A percentile compares a stretch with the other conserved stretches of the same genome.
These are phyloP conservation scores for Aspergillus caelatus DNA, from an alignment of 2,329 filamentous ascomycete species.

Conservation along the genomic window DNA sequence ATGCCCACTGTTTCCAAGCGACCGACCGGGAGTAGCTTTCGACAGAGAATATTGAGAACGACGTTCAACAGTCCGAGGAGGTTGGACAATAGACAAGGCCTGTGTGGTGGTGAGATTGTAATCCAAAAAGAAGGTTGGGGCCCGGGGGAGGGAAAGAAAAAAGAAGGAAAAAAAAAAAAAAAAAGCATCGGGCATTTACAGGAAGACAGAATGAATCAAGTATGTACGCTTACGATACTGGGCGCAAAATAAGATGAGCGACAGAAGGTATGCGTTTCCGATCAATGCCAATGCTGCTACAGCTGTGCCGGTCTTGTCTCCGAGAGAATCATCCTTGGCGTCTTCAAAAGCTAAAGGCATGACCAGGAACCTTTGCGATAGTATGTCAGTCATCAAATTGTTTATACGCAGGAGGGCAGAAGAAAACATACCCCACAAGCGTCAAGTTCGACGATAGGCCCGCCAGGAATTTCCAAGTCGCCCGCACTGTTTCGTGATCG, in stretches of 20 bases:
- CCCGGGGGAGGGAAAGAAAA: too few relatives aligned
- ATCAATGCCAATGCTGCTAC: conserved; percentile 33
- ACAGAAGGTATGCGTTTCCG: conserved; percentile 29
- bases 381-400: background rate
- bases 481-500: conserved; percentile 6
- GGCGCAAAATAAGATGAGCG: conserved; percentile 28
- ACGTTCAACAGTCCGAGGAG: conserved; percentile 38
- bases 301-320: conserved; percentile 27
- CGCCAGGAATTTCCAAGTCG: conserved; percentile 29
- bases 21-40: conserved; percentile 30
- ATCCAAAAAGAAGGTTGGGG: background rate
- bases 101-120: conserved; percentile 14
- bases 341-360: conserved; percentile 32
- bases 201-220: conserved; percentile 33
- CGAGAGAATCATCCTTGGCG: conserved; percentile 19
- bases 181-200: conserved; percentile 27
- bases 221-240: conserved; percentile 27
- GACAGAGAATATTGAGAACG: conserved; percentile 35
- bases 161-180: background rate
- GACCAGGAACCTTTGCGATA: conserved; percentile 30
- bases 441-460: conserved; percentile 29
- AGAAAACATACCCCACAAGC: conserved; percentile 33
- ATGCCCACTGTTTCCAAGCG: conserved; percentile 30
- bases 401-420: background rate
- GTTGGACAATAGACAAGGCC: conserved; percentile 30